These are phyloP conservation scores for Alternaria solani DNA, from an alignment of 2,329 filamentous ascomycete genomes.

Conservation along the genomic window DNA sequence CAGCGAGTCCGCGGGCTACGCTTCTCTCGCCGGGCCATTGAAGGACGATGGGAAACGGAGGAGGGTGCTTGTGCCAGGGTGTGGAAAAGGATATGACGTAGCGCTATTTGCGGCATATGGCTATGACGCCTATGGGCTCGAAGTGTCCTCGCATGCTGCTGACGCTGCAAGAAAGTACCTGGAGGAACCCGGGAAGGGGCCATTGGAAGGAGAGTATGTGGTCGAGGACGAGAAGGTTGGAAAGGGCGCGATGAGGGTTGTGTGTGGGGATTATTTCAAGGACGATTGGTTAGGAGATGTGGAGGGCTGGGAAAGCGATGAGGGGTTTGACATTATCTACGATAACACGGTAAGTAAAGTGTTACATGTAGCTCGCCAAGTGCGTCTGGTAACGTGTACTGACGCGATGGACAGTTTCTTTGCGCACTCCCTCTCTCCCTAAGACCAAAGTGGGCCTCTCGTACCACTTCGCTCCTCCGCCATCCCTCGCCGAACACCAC, in stretches of 20 bases:
- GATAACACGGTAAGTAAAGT: constrained; percentile 64
- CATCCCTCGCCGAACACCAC: constrained; percentile 23
- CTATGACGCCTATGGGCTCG: constrained; percentile 79
- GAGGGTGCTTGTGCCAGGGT: constrained; percentile 78
- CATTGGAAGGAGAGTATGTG: constrained; percentile 54
- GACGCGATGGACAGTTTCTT: constrained; percentile 60
- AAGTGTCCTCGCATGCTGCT: constrained; percentile 65
- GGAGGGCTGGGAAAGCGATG: constrained; percentile 38
- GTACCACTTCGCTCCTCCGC: constrained; percentile 63
- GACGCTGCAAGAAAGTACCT: constrained; percentile 57
- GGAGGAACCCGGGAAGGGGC: constrained; percentile 41
- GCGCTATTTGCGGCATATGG: constrained; percentile 76
- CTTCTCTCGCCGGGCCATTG: constrained; percentile 23
- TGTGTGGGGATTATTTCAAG: constrained; percentile 72
- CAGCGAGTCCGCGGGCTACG: constrained; percentile 9
- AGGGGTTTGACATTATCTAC: constrained; percentile 71
- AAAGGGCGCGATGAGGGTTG: constrained; percentile 63
- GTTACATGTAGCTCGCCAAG: not conserved
- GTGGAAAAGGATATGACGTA: constrained; percentile 83
- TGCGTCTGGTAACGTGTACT: not conserved
- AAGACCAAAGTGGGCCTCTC: constrained; percentile 65
- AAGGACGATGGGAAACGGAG: constrained; percentile 50
- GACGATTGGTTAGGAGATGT: constrained; percentile 62
- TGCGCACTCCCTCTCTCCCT: constrained; percentile 65
- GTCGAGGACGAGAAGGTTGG: constrained; percentile 52